Percentiles rank a stretch among this genome's conserved stretches.
These are phyloP conservation scores for Leccinum arenicola DNA, from an alignment of 768 basidiomycete genomes.

Conservation along the genomic window DNA sequence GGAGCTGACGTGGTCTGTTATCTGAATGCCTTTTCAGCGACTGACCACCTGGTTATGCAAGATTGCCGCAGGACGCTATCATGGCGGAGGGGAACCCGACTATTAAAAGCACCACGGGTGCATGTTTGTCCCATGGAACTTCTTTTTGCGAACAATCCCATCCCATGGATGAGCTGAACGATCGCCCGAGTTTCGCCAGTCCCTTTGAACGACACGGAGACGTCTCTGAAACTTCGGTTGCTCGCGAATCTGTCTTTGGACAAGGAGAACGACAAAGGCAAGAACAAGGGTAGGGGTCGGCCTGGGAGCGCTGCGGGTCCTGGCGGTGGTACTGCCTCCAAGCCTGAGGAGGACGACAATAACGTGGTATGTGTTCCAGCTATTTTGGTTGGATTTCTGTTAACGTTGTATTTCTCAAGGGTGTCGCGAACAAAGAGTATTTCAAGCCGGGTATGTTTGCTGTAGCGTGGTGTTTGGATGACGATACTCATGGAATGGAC, in stretches of 20 bases:
- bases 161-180: background rate
- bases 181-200: background rate
- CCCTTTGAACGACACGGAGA: background rate
- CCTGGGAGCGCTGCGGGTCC: too few relatives aligned
- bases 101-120: background rate
- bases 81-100: background rate
- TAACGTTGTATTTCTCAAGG: conserved; percentile 37
- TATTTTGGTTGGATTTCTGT: too few relatives aligned
- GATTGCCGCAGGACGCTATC: background rate
- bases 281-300: too few relatives aligned
- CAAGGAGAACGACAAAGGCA: too few relatives aligned
- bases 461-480: background rate
- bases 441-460: conserved; percentile 65
- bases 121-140: background rate
- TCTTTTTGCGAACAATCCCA: background rate
- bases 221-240: background rate
- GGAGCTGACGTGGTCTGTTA: background rate
- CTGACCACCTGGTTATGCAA: background rate
- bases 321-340: too few relatives aligned
- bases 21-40: background rate
- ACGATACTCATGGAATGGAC: background rate
- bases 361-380: too few relatives aligned
- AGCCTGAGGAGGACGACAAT: too few relatives aligned
- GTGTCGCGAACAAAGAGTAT: conserved; percentile 76
- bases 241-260: too few relatives aligned